These are phyloP conservation scores for Phytophthora fragariaefolia DNA, from an alignment of 352 stramenopile species.

Conservation along the genomic window DNA sequence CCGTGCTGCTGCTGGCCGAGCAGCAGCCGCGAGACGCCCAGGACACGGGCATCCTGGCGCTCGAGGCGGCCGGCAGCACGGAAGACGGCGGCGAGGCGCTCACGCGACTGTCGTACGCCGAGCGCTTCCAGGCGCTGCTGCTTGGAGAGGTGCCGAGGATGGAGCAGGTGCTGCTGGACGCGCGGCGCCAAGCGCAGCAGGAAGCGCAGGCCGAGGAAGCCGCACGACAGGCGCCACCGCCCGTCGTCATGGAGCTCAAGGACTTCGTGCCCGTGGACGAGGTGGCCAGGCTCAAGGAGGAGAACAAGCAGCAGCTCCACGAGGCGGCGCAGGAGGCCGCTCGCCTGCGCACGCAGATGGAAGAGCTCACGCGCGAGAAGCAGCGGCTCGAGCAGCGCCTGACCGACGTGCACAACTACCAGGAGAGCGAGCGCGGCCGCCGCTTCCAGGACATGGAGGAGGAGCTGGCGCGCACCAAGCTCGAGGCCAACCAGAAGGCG, in stretches of 20 bases:
- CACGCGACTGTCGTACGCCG: conserved; percentile 52
- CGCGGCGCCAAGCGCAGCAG: conserved; percentile 29
- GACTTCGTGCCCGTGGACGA: conserved; percentile 74
- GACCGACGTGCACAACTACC: conserved; percentile 77
- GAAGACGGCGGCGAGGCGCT: not conserved
- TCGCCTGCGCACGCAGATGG: conserved; percentile 42
- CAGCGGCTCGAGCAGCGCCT: conserved; percentile 67
- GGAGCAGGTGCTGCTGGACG: conserved; percentile 42
- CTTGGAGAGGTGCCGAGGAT: conserved; percentile 52
- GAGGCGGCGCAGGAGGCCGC: conserved; percentile 40
- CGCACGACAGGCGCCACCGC: conserved; percentile 19
- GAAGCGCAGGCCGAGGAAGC: conserved; percentile 28
- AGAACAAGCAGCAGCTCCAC: conserved; percentile 46
- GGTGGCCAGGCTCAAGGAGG: conserved; percentile 53
- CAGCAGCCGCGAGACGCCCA: conserved; percentile 27
- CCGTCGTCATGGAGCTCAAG: conserved; percentile 68
- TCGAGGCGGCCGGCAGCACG: conserved; percentile 36
- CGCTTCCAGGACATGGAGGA: conserved; percentile 73
- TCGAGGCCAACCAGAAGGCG: conserved; percentile 58
- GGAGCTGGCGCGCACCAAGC: conserved; percentile 59
- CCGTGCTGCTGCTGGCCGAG: conserved; percentile 56
- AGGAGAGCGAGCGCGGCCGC: conserved; percentile 63
- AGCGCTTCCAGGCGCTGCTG: conserved; percentile 65
- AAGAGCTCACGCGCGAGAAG: conserved; percentile 55
- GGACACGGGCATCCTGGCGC: conserved; percentile 23